phyloP scores from a whole-genome alignment of 2,329 filamentous ascomycete genomes.

The Achaetomium macrosporum region DNA sequence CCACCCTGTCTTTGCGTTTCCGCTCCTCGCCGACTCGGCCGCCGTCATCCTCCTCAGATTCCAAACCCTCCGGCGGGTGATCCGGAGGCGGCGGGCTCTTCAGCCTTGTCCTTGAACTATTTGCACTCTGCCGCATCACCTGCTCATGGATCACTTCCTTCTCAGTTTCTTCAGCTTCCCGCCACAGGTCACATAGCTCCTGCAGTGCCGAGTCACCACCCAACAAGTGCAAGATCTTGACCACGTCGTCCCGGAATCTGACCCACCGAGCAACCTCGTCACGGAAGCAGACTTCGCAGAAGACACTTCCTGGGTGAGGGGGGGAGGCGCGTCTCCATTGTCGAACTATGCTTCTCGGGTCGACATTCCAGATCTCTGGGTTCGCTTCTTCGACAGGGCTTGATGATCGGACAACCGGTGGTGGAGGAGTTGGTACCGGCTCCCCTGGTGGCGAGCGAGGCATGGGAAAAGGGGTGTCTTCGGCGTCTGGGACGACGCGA shows the following conservation, averaged over 20 bases:
- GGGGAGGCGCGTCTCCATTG: not conserved
- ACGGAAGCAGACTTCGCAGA: constrained; percentile 17
- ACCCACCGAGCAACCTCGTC: constrained; percentile 12
- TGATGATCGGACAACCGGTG: not conserved
- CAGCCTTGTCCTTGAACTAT: not conserved
- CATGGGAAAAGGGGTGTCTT: not conserved
- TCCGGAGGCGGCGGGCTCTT: not conserved
- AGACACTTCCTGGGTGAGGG: not conserved
- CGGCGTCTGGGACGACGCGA: not conserved
- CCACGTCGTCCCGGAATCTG: constrained; percentile 1
- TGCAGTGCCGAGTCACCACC: constrained; percentile 8
- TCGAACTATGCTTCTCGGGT: not conserved
- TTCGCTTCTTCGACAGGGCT: not conserved
- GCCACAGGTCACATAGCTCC: not conserved
- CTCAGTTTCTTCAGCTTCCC: not conserved
- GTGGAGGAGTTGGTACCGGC: not conserved
- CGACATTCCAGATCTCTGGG: not conserved
- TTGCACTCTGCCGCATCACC: not conserved
- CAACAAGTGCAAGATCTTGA: constrained; percentile 2
- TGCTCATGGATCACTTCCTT: not conserved
- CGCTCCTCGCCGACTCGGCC: not conserved
- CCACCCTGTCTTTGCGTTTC: not conserved
- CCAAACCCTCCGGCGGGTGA: not conserved
- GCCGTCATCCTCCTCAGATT: not conserved
- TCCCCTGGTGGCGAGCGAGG: not conserved